phyloP scores from a whole-genome alignment of 2,329 filamentous ascomycete genomes.

The Sporothrix brunneoviolacea region DNA sequence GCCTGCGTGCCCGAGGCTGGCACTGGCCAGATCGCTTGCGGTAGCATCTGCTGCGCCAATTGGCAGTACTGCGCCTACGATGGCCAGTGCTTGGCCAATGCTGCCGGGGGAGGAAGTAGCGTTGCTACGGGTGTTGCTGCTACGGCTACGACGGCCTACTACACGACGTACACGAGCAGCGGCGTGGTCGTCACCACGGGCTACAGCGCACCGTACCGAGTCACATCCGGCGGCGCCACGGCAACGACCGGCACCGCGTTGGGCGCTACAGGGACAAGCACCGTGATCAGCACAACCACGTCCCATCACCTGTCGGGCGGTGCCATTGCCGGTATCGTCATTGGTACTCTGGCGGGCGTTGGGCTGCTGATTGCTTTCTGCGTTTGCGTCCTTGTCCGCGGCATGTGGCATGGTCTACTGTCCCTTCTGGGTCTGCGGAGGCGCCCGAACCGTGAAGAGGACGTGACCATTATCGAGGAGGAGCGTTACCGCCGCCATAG shows the following conservation, averaged over 20 bases:
- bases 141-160: constrained; percentile 24
- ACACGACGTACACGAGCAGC: constrained; percentile 32
- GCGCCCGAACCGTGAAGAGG: constrained; percentile 39
- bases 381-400: constrained; percentile 64
- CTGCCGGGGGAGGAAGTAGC: constrained; percentile 22
- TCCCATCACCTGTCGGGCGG: constrained; percentile 52
- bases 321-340: constrained; percentile 75
- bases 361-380: constrained; percentile 62
- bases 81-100: constrained; percentile 52
- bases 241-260: constrained; percentile 46
- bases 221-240: constrained; percentile 46
- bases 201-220: constrained; percentile 43
- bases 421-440: constrained; percentile 56
- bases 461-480: constrained; percentile 45
- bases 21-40: constrained; percentile 56
- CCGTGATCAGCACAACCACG: constrained; percentile 36
- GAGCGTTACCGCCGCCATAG: constrained; percentile 52
- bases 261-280: constrained; percentile 44
- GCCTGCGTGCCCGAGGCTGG: constrained; percentile 43
- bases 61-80: constrained; percentile 59
- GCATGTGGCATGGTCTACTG: constrained; percentile 52
- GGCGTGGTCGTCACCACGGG: constrained; percentile 46
- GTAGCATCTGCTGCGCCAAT: constrained; percentile 61
- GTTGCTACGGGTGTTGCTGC: constrained; percentile 26
- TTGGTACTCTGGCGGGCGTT: constrained; percentile 63